Evolutionary conservation across 2,329 filamentous ascomycete species (phyloP).

Genomic region (Paecilomyces niveus): DNA sequence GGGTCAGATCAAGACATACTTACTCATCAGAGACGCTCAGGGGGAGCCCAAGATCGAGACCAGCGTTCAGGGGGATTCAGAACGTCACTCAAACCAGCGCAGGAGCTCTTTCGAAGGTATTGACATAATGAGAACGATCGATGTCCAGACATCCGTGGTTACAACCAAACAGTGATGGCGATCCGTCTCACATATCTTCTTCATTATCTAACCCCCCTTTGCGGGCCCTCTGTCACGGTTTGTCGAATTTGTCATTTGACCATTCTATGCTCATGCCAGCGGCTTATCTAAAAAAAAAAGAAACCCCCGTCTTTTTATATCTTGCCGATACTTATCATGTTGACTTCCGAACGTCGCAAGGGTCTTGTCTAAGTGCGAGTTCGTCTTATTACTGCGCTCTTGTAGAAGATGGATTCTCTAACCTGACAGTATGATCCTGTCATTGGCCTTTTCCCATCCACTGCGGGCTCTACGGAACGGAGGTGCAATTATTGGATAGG

Average conservation of each 20-base stretch:
- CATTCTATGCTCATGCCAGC: background rate
- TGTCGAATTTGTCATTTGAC: background rate
- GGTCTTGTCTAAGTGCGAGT: background rate
- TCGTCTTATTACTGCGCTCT: background rate
- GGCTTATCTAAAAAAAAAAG: background rate
- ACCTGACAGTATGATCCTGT: background rate
- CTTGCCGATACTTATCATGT: background rate
- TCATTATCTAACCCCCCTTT: too few relatives aligned
- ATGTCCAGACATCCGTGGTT: slow-evolving; percentile 17
- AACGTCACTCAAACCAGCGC: background rate
- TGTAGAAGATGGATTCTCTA: background rate
- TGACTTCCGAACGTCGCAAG: background rate
- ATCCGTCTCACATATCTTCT: too few relatives aligned
- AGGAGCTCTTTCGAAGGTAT: slow-evolving; percentile 7
- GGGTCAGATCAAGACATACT: slow-evolving; percentile 20
- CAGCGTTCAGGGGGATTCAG: slow-evolving; percentile 13
- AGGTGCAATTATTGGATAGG: background rate
- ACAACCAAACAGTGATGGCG: background rate
- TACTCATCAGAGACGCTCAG: slow-evolving; percentile 18
- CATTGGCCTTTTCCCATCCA: background rate
- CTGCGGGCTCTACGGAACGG: background rate
- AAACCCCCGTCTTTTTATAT: too few relatives aligned
- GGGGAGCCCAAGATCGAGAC: slow-evolving; percentile 21
- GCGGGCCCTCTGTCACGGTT: too few relatives aligned
- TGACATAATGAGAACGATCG: slow-evolving; percentile 22